Percentiles rank a stretch among this genome's conserved stretches.
These are phyloP conservation scores for Hippophae gyantsensis DNA, from an alignment of 306 rosid species.

Conservation along the genomic window DNA sequence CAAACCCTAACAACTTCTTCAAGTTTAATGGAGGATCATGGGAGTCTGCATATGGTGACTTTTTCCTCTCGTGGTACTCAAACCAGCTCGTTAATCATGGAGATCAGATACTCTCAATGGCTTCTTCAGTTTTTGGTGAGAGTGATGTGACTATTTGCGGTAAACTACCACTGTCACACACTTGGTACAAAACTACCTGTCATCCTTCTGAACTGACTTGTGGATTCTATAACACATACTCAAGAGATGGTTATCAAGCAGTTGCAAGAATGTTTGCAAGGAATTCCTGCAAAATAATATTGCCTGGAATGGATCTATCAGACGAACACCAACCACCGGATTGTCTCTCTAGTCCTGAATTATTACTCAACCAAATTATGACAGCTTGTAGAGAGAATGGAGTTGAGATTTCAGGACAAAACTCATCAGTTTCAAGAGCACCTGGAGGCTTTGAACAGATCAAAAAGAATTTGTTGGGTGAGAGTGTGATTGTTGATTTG, in stretches of 20 bases:
- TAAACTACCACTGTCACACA: conserved; percentile 58
- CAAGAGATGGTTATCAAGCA: conserved; percentile 53
- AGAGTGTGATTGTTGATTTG: conserved; percentile 42
- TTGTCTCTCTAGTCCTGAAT: conserved; percentile 59
- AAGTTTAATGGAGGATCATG: conserved; percentile 64
- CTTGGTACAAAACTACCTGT: conserved; percentile 69
- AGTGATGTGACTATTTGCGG: conserved; percentile 39
- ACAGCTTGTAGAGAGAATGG: conserved; percentile 49
- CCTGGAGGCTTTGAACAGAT: conserved; percentile 54
- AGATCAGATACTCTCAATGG: conserved; percentile 51
- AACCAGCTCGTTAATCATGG: conserved; percentile 70
- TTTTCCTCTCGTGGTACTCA: conserved; percentile 96
- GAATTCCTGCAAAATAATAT: conserved; percentile 63
- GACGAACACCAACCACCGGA: conserved; percentile 49
- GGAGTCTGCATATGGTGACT: conserved; percentile 73
- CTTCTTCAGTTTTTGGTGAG: conserved; percentile 45
- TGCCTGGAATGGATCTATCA: conserved; percentile 81
- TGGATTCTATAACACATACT: conserved; percentile 68
- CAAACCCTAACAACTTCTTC: conserved; percentile 45
- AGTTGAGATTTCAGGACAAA: conserved; percentile 64
- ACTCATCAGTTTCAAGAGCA: conserved; percentile 34
- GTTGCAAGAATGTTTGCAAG: conserved; percentile 55
- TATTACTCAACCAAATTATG: conserved; percentile 49
- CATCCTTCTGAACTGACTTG: conserved; percentile 78
- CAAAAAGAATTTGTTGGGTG: conserved; percentile 48